phyloP scores from a whole-genome alignment of 306 rosid genomes.

The Sesbania bispinosa region DNA sequence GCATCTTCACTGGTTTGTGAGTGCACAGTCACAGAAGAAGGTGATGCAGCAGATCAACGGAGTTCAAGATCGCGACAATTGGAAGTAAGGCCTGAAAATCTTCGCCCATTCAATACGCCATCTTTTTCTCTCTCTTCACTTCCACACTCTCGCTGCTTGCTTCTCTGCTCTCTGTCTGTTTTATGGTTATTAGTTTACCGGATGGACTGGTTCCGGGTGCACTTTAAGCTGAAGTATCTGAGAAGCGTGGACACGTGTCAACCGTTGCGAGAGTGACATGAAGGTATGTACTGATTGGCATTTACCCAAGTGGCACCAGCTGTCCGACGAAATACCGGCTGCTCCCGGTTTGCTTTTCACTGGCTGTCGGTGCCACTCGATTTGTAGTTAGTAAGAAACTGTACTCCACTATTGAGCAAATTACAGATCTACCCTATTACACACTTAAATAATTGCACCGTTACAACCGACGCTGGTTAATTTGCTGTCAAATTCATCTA shows the following conservation, averaged over 20 bases:
- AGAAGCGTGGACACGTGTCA: background rate
- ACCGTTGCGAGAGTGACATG: background rate
- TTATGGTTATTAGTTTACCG: constrained; percentile 33
- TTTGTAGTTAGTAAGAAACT: constrained; percentile 4
- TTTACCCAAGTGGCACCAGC: constrained; percentile 38
- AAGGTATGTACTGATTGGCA: background rate
- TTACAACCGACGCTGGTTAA: background rate
- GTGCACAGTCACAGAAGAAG: background rate
- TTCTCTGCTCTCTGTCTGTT: background rate
- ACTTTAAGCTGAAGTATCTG: background rate
- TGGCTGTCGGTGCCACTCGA: constrained; percentile 61
- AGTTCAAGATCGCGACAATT: background rate
- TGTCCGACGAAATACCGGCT: constrained; percentile 37
- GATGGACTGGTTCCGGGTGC: constrained; percentile 34
- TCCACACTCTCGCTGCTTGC: background rate
- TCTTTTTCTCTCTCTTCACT: constrained; percentile 18
- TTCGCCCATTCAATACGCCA: constrained; percentile 68
- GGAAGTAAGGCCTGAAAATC: constrained; percentile 32
- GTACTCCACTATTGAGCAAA: background rate
- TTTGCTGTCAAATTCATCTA: background rate
- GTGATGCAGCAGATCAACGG: constrained; percentile 14
- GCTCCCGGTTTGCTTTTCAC: constrained; percentile 25
- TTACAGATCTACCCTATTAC: constrained; percentile 10
- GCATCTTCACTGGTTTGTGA: constrained; percentile 36
- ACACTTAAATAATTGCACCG: background rate